Evolutionary conservation across 805 yeast species (phyloP).

Genomic region (Peterozyma toletana): DNA sequence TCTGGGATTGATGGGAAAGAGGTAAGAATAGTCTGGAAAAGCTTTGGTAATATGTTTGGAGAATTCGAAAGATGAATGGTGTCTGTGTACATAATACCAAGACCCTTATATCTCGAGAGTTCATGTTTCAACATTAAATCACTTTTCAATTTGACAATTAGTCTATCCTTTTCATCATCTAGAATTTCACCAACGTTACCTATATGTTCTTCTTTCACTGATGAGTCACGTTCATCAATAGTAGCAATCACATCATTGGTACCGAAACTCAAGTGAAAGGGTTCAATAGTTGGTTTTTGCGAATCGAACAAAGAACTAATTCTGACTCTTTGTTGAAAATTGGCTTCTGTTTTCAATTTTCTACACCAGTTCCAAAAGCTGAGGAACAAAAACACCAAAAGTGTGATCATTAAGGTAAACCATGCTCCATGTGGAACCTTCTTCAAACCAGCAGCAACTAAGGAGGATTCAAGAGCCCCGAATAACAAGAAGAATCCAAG

Average conservation of each 20-base stretch:
- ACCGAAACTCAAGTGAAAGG: not conserved
- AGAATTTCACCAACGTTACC: constrained; percentile 2
- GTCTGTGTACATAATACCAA: constrained; percentile 35
- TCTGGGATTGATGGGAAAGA: constrained; percentile 36
- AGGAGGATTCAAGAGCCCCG: constrained; percentile 37
- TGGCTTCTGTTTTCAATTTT: constrained; percentile 29
- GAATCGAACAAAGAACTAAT: constrained; percentile 28
- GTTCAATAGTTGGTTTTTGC: constrained; percentile 11
- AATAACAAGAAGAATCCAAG: constrained; percentile 29
- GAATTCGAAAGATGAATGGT: constrained; percentile 27
- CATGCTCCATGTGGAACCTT: constrained; percentile 57
- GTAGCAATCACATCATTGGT: not conserved
- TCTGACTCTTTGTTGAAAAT: constrained; percentile 24
- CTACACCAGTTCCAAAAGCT: constrained; percentile 43
- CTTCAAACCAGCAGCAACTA: constrained; percentile 40
- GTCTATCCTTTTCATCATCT: not conserved
- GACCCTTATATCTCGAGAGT: constrained; percentile 23
- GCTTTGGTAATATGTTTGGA: constrained; percentile 38
- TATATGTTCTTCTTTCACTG: no score
- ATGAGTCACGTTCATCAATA: not conserved
- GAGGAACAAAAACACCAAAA: constrained; percentile 28
- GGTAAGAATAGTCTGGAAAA: constrained; percentile 28
- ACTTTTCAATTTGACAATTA: not conserved
- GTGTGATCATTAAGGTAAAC: constrained; percentile 46
- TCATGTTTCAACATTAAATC: not conserved